Evolutionary conservation across 768 basidiomycete species (phyloP).

Genomic region (Vararia minispora): DNA sequence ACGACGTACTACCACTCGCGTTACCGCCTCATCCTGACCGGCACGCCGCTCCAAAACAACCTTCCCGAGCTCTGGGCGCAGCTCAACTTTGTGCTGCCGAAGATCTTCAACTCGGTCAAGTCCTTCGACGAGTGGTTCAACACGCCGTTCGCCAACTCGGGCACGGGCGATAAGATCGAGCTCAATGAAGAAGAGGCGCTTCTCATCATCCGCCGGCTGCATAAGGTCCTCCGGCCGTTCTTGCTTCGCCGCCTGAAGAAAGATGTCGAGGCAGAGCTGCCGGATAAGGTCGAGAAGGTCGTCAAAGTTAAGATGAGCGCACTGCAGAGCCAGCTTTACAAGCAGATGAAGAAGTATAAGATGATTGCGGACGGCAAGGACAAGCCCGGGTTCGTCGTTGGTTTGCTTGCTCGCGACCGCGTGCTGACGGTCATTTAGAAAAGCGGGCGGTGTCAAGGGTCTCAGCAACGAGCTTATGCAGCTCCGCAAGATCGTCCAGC

Average conservation of each 20-base stretch:
- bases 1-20: slow-evolving; percentile 89
- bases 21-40: slow-evolving; percentile 88
- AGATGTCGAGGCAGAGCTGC: slow-evolving; percentile 91
- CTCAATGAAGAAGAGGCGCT: slow-evolving; percentile 99
- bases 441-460: slow-evolving; percentile 73
- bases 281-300: slow-evolving; percentile 96
- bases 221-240: slow-evolving; percentile 94
- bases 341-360: slow-evolving; percentile 98
- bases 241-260: slow-evolving; percentile 87
- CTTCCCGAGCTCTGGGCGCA: slow-evolving; percentile 92
- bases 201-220: slow-evolving; percentile 90
- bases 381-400: slow-evolving; percentile 50
- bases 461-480: slow-evolving; percentile 96
- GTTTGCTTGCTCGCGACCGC: slow-evolving; percentile 1
- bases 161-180: slow-evolving; percentile 95
- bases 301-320: slow-evolving; percentile 95
- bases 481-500: slow-evolving; percentile 95
- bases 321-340: slow-evolving; percentile 84
- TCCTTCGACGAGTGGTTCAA: slow-evolving; percentile 99
- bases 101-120: slow-evolving; percentile 97
- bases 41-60: slow-evolving; percentile 95
- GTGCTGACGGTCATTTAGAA: slow-evolving; percentile 21
- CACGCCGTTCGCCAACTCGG: slow-evolving; percentile 98
- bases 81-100: slow-evolving; percentile 89
- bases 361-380: slow-evolving; percentile 85